These are phyloP conservation scores for Goffeauzyma gilvescens DNA, from an alignment of 768 basidiomycete species.

Conservation along the genomic window DNA sequence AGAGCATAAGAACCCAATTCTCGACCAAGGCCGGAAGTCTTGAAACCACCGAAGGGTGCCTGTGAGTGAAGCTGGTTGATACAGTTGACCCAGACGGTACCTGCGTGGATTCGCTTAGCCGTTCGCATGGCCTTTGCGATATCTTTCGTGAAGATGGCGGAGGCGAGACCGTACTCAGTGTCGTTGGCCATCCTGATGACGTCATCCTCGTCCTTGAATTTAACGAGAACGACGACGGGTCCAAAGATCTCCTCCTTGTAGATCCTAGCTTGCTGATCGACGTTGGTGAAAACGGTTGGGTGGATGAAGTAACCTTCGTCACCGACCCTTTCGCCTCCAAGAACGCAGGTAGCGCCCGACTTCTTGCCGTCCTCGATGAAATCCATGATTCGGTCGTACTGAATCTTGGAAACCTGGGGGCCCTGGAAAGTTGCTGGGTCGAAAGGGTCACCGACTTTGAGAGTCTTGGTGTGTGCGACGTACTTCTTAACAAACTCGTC, in stretches of 20 bases:
- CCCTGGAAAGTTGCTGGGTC: constrained; percentile 54
- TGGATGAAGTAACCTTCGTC: constrained; percentile 70
- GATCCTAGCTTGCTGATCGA: constrained; percentile 55
- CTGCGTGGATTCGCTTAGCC: constrained; percentile 58
- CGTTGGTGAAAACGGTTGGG: constrained; percentile 53
- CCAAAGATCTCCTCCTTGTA: constrained; percentile 87
- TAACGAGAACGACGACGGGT: constrained; percentile 65
- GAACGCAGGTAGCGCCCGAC: constrained; percentile 43
- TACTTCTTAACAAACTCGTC: constrained; percentile 24
- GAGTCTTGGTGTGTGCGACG: constrained; percentile 9
- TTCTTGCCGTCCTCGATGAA: constrained; percentile 61
- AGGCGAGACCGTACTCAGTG: constrained; percentile 67
- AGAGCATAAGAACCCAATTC: constrained; percentile 23
- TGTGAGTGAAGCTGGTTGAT: constrained; percentile 31
- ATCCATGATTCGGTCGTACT: constrained; percentile 41
- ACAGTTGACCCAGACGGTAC: constrained; percentile 48
- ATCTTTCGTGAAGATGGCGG: constrained; percentile 65
- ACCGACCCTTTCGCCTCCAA: constrained; percentile 47
- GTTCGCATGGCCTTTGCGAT: constrained; percentile 53
- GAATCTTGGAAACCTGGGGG: constrained; percentile 47
- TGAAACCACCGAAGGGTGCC: constrained; percentile 66
- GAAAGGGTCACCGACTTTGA: constrained; percentile 42
- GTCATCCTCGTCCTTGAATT: constrained; percentile 65
- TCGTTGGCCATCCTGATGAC: constrained; percentile 64
- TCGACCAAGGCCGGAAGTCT: constrained; percentile 50